Percentiles rank a stretch among this genome's conserved stretches.
Conservation (phyloP, 352 stramenopile species). For the Halophytophthora polymorphica region DNA sequence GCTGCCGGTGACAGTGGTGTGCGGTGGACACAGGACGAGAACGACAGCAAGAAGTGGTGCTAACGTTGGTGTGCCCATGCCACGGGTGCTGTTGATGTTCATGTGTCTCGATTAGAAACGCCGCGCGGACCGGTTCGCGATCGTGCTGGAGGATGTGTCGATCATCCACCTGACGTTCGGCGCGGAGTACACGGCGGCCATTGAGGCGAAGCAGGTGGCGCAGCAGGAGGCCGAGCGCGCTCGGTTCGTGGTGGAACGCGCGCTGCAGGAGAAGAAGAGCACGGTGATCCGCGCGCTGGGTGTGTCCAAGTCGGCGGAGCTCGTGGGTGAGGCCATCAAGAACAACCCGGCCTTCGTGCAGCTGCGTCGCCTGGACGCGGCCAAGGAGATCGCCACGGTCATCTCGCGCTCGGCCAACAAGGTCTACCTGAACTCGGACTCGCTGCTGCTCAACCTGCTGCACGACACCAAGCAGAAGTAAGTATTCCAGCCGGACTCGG, state of each 20-base stretch:
- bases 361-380: constrained; percentile 97
- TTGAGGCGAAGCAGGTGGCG: constrained; percentile 99
- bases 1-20: background rate
- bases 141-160: constrained; percentile 97
- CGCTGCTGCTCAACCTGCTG: constrained; percentile 96
- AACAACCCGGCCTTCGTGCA: constrained; percentile 99
- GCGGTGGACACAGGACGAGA: too few relatives aligned
- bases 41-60: constrained; percentile 24
- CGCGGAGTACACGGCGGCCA: constrained; percentile 97
- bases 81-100: too few relatives aligned
- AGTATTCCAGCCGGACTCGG: constrained; percentile 6
- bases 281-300: constrained; percentile 96
- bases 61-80: constrained; percentile 14
- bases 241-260: constrained; percentile 98
- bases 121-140: constrained; percentile 90
- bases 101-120: constrained; percentile 45
- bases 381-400: constrained; percentile 98
- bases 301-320: constrained; percentile 98
- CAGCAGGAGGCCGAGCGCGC: constrained; percentile 99
- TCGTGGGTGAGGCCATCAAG: constrained; percentile 98
- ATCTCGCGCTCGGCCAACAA: constrained; percentile 95
- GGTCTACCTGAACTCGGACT: constrained; percentile 98
- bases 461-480: constrained; percentile 64
- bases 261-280: constrained; percentile 99
- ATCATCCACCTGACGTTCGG: constrained; percentile 99